Base-by-base conservation (phyloP, 306 rosid genomes). In the Rosa rugosa region DNA sequence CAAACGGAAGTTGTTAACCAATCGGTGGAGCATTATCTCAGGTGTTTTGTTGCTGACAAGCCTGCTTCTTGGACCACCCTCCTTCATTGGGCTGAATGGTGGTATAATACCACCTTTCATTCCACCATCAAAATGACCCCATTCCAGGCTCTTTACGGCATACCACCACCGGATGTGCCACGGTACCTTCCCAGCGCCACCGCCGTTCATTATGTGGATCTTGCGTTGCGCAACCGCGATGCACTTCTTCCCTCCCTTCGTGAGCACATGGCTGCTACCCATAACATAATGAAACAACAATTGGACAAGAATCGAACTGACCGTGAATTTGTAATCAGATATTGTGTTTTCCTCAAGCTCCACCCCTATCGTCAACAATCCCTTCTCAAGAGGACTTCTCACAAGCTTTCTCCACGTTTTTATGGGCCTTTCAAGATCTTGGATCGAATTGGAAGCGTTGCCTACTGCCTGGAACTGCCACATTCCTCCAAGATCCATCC, bases 141-240 rank as follows among this genome's bases (percentile, higher is more conserved):
- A 9, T 45, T 45, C 10, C 1, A 45, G 2, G 49, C 10, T 7
- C 2, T 45, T 45, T 45, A 45, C 2, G 1, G 13, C 10, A 45
- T 9, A 11, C 10, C 49, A 1, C 49, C 12, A 0, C 1, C 13
- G 0, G 4, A 5, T 0, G 1, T 22, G 14, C 4, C 4, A 4
- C 5, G 1, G 3, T 72, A 72, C 23, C 12, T 22, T 1, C 25
- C 17, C 1, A 23, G 53, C 0, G n/a, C 11, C 6, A 14, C 45
- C 5, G 12, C 14, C 0, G 76, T 72, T 4, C 46, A 25, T 1
- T 46, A 8, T 2, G 47, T 72, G 2, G 76, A 51, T 14, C 4
- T 3, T 3, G 4, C 36, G 8, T n/a, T 59, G 5, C 13, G 8
- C 2, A 11, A 11, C 4, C 4, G 1, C 0, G 38, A 59, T 45